Percentiles rank a stretch among this genome's conserved stretches.
phyloP scores from a whole-genome alignment of 371 early-diverging fungal species.

The Sporodiniella umbellata region DNA sequence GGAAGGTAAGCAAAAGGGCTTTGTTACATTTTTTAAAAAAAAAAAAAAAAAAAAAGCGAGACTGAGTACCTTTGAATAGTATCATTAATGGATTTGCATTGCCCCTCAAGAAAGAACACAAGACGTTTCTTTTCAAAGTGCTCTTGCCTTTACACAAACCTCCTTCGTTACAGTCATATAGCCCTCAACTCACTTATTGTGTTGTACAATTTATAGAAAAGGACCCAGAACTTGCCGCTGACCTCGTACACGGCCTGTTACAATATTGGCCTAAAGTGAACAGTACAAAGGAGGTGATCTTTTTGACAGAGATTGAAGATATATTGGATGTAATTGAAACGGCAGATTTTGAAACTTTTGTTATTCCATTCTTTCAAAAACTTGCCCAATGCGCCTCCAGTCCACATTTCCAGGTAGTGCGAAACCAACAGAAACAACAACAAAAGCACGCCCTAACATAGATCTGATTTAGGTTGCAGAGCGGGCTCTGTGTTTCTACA shows the following conservation, averaged over 20 bases:
- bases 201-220: constrained; percentile 98
- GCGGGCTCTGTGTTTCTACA: constrained; percentile 95
- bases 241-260: constrained; percentile 85
- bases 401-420: constrained; percentile 90
- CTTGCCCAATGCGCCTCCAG: constrained; percentile 89
- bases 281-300: constrained; percentile 97
- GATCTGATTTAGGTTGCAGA: constrained; percentile 77
- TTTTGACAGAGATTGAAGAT: constrained; percentile 95
- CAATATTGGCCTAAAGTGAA: constrained; percentile 98
- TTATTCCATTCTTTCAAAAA: constrained; percentile 87
- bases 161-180: constrained; percentile 84
- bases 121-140: constrained; percentile 87
- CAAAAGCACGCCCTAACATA: neutral
- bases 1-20: constrained; percentile 55
- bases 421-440: neutral
- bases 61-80: constrained; percentile 33
- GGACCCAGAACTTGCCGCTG: constrained; percentile 87
- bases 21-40: too few species aligned
- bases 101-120: constrained; percentile 97
- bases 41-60: neutral
- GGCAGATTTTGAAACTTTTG: constrained; percentile 81
- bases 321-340: constrained; percentile 92
- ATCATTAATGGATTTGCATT: constrained; percentile 98
- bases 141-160: constrained; percentile 96
- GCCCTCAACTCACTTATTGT: constrained; percentile 96